Base-by-base conservation (phyloP, 176 grass and related monocot genomes). In the Triticum turgidum region DNA sequence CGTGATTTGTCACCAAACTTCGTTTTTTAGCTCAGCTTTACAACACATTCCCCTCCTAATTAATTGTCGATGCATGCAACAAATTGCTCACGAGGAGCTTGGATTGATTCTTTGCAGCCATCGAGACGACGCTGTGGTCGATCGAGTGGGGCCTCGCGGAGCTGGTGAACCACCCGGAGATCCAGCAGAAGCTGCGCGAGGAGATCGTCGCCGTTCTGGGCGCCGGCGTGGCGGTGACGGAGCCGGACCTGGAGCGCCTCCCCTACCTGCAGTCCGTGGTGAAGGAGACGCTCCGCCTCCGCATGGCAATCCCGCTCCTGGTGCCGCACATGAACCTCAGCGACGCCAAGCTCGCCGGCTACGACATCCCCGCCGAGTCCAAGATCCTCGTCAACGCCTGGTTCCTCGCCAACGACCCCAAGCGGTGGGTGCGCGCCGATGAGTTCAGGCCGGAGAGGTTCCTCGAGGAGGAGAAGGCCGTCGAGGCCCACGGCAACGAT, bases 241-340 rank as follows among this genome's bases (percentile, higher is more conserved):
- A 98, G 75, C 97, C 97, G 7, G 94, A 98, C 92, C 87, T 94
- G 4, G 88, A 85, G 47, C 91, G 89, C 51, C 94, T 98, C 33
- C 97, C 97, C 1, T 98, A 96, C 87, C 91, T 98, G 67, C 93
- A 98, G 86, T 82, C 94, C 24, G 76, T 96, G n/a, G 85, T 98
- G 63, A 98, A 94, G 90, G 97, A 98, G 94, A 98, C 97, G 0
- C 90, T 98, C 32, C 97, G 97, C 51, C 82, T 98, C 20, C 97
- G 97, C 88, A 98, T 98, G 97, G 97, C 97, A 49, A 98, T 98
- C 89, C 97, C 97, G 59, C 90, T 98, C 18, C 92, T 98, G 21
- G 97, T 98, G n/a, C 97, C 97, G 14, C 97, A 98, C 94, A 98
- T 98, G 97, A 98, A 98, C 94, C 97, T 98, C 81, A 78, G 82